Evolutionary conservation across 2,329 filamentous ascomycete genomes (phyloP).

Genomic region (Tolypocladium inflatum): DNA sequence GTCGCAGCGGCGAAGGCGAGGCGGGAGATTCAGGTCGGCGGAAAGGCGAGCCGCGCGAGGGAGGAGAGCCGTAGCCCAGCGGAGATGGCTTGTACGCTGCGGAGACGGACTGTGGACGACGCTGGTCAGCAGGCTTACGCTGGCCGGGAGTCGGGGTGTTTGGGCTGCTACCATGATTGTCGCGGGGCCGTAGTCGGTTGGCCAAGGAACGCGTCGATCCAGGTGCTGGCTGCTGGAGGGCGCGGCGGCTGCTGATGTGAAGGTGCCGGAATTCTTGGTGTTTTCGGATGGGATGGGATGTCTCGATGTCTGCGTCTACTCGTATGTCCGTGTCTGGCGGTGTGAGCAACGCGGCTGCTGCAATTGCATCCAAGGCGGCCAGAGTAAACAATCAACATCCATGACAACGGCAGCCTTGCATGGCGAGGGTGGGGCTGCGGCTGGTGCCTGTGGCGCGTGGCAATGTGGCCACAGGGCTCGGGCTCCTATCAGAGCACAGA

Average conservation of each 20-base stretch:
- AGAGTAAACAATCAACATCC: slow-evolving; percentile 17
- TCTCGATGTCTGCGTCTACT: not conserved
- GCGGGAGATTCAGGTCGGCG: slow-evolving; percentile 52
- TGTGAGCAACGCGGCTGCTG: not conserved
- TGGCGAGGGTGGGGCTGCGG: slow-evolving; percentile 6
- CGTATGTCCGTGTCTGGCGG: not conserved
- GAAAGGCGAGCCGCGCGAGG: slow-evolving; percentile 52
- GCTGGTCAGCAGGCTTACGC: slow-evolving; percentile 15
- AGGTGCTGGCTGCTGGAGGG: not conserved
- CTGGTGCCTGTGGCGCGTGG: slow-evolving; percentile 6
- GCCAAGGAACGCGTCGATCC: slow-evolving; percentile 9
- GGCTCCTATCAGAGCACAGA: not conserved
- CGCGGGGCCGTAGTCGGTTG: slow-evolving; percentile 7
- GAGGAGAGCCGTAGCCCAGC: slow-evolving; percentile 58
- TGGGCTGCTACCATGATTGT: slow-evolving; percentile 19
- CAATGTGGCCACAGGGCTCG: not conserved
- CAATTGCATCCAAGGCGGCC: not conserved
- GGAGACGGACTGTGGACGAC: slow-evolving; percentile 39
- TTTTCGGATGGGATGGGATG: not conserved
- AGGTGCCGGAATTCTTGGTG: not conserved
- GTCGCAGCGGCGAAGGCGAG: slow-evolving; percentile 56
- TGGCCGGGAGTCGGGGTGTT: slow-evolving; percentile 11
- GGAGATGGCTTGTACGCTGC: slow-evolving; percentile 61
- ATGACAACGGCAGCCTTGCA: slow-evolving; percentile 17
- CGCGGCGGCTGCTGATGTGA: not conserved